Conservation (phyloP, 768 basidiomycete species). For the Amanita polypyramis region DNA sequence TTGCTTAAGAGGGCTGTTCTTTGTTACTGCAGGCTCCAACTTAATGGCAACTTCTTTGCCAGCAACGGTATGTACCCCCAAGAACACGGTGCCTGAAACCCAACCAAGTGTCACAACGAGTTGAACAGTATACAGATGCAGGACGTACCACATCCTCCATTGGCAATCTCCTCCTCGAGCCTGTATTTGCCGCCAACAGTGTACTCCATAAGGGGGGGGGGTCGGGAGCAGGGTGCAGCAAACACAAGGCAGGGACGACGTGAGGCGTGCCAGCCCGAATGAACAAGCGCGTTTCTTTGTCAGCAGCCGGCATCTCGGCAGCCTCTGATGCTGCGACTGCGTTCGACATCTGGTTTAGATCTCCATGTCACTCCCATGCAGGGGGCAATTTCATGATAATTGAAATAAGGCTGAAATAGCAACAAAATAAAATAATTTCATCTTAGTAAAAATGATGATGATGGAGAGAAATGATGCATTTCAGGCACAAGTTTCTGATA, state of each 20-base stretch:
- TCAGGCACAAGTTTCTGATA: too few species aligned
- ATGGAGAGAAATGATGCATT: too few species aligned
- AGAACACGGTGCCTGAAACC: slow-evolving; percentile 57
- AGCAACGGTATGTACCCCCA: slow-evolving; percentile 70
- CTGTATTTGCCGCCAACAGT: slow-evolving; percentile 70
- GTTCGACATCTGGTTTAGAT: too few species aligned
- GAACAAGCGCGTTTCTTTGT: slow-evolving; percentile 8
- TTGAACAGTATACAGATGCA: not conserved
- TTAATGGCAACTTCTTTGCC: slow-evolving; percentile 83
- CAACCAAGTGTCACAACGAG: slow-evolving; percentile 9
- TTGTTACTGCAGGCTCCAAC: slow-evolving; percentile 52
- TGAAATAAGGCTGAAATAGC: too few species aligned
- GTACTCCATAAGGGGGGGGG: slow-evolving; percentile 21
- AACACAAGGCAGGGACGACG: not conserved
- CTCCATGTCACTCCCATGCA: too few species aligned
- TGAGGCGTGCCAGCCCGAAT: slow-evolving; percentile 3
- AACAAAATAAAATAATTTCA: too few species aligned
- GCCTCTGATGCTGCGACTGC: not conserved
- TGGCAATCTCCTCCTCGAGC: slow-evolving; percentile 71
- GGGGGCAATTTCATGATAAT: too few species aligned
- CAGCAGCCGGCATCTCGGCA: slow-evolving; percentile 7
- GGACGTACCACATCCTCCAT: slow-evolving; percentile 66
- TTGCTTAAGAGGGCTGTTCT: slow-evolving; percentile 67
- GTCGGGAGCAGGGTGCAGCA: not conserved
- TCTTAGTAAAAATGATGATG: too few species aligned